These are phyloP conservation scores for Musa balbisiana DNA, from an alignment of 202 grass and related monocot genomes.

Conservation along the genomic window DNA sequence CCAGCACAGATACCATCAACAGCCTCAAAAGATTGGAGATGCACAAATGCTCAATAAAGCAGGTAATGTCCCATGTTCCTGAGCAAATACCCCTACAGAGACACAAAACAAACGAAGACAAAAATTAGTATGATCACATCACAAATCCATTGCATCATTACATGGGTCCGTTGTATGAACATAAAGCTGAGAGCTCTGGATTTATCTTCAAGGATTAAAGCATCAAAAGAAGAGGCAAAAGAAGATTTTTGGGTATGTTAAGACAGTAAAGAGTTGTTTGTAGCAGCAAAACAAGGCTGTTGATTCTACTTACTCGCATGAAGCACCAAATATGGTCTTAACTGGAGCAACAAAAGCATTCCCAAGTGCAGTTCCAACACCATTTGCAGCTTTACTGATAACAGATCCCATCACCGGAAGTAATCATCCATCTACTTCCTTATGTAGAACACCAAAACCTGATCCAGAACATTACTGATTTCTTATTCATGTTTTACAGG, in stretches of 20 bases:
- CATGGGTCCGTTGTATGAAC: no score
- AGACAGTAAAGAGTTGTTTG: no score
- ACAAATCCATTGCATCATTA: no score
- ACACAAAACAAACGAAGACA: neutral
- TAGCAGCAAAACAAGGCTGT: neutral
- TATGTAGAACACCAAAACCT: neutral
- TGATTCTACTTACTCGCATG: slow-evolving; percentile 45
- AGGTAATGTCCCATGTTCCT: slow-evolving; percentile 48
- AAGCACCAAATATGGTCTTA: slow-evolving; percentile 23
- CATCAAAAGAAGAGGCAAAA: no score
- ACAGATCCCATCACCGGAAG: slow-evolving; percentile 35
- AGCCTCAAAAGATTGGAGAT: slow-evolving; percentile 36
- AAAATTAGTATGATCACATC: neutral
- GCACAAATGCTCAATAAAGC: slow-evolving; percentile 63
- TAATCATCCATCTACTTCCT: neutral
- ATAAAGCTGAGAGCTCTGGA: no score
- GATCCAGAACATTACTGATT: neutral
- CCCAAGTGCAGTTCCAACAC: slow-evolving; percentile 26
- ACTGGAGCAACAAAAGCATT: slow-evolving; percentile 33
- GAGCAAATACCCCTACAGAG: slow-evolving; percentile 36
- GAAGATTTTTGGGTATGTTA: no score
- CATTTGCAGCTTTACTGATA: slow-evolving; percentile 32
- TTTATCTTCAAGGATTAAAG: no score
- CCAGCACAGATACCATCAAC: slow-evolving; percentile 31
- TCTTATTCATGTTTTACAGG: neutral